Base-by-base conservation (phyloP, 768 basidiomycete genomes). In the Psilocybe cubensis region DNA sequence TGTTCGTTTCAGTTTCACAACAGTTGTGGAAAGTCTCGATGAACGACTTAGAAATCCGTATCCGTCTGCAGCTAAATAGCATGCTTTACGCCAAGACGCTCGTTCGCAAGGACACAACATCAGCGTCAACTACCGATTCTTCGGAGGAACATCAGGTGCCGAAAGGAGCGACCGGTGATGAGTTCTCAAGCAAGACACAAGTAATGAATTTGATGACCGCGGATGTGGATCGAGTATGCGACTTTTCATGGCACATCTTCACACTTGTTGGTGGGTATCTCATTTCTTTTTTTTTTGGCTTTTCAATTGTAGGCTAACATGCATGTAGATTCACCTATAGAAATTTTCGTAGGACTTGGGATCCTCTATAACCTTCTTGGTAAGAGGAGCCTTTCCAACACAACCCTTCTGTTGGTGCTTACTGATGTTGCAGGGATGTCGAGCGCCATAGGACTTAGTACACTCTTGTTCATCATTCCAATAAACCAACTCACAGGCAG, bases 51-150 rank as follows among this genome's bases (percentile, higher is more conserved):
- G 88, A 92, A 74, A 84, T 85, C 48, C 81, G 87, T 27, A 70
- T 94, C 25, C 83, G 83, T 46, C 79, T 88, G 29, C 91, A 94
- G 66, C 77, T 96, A 45, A 94, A 94, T 73, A 86, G 91, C n/a
- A 81, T 87, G 53, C 77, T 96, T 4, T 95, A 91, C 68, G 84
- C 85, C 18, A 96, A 96, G 74, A 94, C 92, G 0, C 82, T 95
- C 14, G 83, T 91, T 12, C 84, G 93, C 45, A 95, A 96, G 71
- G 91, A 94, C 61, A 76, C 92, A 11, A 61, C 40, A n/a, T 50
- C 49, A 20, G 27, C 5, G 3, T 25, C 44, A 28, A 8, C 44
- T 46, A 9, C 27, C 3, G 5, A n/a, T 24, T 4, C 21, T 28
- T 20, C 44, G 27, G 27, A 46, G 6, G 27, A 5, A 25, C 23